Evolutionary conservation across 202 grass and related monocot genomes (phyloP).

Genomic region (Schoenoplectus tabernaemontani): DNA sequence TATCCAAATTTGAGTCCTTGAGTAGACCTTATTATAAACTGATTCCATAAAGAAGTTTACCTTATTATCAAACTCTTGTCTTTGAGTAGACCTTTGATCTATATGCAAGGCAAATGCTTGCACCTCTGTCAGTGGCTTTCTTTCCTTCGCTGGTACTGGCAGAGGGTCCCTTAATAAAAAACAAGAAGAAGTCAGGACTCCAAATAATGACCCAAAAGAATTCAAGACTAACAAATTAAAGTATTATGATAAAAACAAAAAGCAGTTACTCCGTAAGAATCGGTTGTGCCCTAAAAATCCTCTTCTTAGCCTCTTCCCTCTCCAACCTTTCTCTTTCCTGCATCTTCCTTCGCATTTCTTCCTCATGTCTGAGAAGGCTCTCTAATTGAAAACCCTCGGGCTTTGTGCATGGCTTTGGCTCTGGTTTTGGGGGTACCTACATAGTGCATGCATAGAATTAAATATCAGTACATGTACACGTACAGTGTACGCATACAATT

Average conservation of each 20-base stretch:
- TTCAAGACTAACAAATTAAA: neutral
- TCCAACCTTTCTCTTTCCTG: conserved; percentile 50
- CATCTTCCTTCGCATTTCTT: conserved; percentile 53
- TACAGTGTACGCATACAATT: too few species aligned
- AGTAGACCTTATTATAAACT: too few species aligned
- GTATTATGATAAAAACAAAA: neutral
- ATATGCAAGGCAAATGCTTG: conserved; percentile 60
- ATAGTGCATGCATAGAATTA: conserved; percentile 13
- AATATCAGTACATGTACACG: too few species aligned
- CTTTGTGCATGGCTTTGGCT: conserved; percentile 82
- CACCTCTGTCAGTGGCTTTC: conserved; percentile 83
- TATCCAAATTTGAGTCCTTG: too few species aligned
- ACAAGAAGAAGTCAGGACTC: neutral
- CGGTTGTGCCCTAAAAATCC: conserved; percentile 61
- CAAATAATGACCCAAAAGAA: too few species aligned
- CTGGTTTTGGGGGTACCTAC: conserved; percentile 78
- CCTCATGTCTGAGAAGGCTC: conserved; percentile 73
- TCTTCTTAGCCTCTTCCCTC: conserved; percentile 57
- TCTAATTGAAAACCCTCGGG: conserved; percentile 80
- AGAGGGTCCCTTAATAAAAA: conserved; percentile 69
- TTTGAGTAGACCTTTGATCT: conserved; percentile 61
- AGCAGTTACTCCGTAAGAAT: conserved; percentile 62
- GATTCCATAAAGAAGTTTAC: conserved; percentile 17
- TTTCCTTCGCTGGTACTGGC: conserved; percentile 65
- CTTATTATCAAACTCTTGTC: conserved; percentile 89